Base-by-base conservation (phyloP, 257 asterid species). In the Oldenlandia corymbosa region DNA sequence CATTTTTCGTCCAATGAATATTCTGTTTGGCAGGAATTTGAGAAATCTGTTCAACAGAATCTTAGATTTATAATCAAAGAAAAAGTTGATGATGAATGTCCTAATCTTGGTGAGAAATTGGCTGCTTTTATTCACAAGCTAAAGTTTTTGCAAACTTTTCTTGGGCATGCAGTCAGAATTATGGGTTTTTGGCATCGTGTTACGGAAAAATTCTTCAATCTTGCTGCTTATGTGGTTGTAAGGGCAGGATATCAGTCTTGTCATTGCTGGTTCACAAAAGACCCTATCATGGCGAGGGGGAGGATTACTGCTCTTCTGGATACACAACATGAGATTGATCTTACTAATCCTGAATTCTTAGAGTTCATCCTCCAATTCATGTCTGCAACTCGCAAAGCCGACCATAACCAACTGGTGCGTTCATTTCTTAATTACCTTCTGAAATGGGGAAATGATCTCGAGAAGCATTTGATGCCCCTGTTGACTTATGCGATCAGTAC, bases 31-130 rank as follows among this genome's bases (percentile, higher is more conserved):
- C 26, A n/a, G 12, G 12, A 47, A 7, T 47, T 47, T 7, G 53
- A 18, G 53, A 47, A 47, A 47, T 47, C 53, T 47, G 53, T 47
- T n/a, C 53, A 47, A 47, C 24, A 47, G 11, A 47, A 47, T 47
- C 10, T 47, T 5, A 47, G 26, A 47, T 18, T 18, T 18, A 3
- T 47, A n/a, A 47, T 47, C 53, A 7, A n/a, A 26, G 53, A 47
- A 47, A 7, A 18, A 8, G 53, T 47, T 1, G 8, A 8, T 47
- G 53, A 47, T 47, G 53, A 47, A 47, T 47, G 27, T n/a, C 53
- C 53, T 20, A 14, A 47, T 47, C 53, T 47, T 47, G 53, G 26
- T 20, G 26, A 47, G 20, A 24, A n/a, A 7, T 18, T 47, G 53
- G 26, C 18, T n/a, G 53, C 53, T n/a, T 47, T 18, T 47, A 47